phyloP scores from a whole-genome alignment of 345 rosid species.

The Camelina sativa region DNA sequence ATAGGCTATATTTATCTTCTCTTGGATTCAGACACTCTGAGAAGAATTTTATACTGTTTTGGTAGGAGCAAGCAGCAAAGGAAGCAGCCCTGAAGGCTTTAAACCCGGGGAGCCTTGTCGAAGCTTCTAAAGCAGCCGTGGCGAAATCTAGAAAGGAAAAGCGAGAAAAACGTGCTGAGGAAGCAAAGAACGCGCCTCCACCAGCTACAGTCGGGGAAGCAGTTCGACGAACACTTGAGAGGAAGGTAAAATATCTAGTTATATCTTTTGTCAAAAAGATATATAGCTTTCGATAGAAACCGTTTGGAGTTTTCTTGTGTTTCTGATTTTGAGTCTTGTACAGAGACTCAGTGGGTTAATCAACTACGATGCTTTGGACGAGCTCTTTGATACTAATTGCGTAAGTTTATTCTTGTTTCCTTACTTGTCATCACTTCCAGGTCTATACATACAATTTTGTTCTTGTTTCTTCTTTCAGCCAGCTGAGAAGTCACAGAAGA shows the following conservation, averaged over 20 bases:
- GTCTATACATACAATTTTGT: neutral
- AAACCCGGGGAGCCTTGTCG: too few species aligned
- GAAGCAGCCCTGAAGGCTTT: slow-evolving; percentile 52
- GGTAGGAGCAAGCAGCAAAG: slow-evolving; percentile 90
- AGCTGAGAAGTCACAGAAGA: slow-evolving; percentile 6
- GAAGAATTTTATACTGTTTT: slow-evolving; percentile 24
- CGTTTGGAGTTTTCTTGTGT: neutral
- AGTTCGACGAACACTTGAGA: slow-evolving; percentile 58
- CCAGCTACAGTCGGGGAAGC: slow-evolving; percentile 78
- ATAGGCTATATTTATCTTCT: neutral
- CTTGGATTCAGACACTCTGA: slow-evolving; percentile 2
- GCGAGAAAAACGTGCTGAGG: slow-evolving; percentile 82
- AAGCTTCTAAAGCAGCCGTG: too few species aligned
- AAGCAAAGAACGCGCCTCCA: slow-evolving; percentile 64
- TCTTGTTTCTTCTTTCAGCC: slow-evolving; percentile 32
- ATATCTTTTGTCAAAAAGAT: too few species aligned
- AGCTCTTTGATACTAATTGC: slow-evolving; percentile 58
- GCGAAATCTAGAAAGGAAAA: slow-evolving; percentile 51
- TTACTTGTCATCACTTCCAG: neutral
- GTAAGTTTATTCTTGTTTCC: slow-evolving; percentile 48
- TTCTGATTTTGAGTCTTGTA: slow-evolving; percentile 20
- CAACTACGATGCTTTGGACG: slow-evolving; percentile 67
- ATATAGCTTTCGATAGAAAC: neutral
- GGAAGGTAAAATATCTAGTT: slow-evolving; percentile 53
- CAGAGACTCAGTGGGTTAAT: slow-evolving; percentile 74